Evolutionary conservation across 179 eudicot genomes (phyloP).

Genomic region (Drosera spatulata): DNA sequence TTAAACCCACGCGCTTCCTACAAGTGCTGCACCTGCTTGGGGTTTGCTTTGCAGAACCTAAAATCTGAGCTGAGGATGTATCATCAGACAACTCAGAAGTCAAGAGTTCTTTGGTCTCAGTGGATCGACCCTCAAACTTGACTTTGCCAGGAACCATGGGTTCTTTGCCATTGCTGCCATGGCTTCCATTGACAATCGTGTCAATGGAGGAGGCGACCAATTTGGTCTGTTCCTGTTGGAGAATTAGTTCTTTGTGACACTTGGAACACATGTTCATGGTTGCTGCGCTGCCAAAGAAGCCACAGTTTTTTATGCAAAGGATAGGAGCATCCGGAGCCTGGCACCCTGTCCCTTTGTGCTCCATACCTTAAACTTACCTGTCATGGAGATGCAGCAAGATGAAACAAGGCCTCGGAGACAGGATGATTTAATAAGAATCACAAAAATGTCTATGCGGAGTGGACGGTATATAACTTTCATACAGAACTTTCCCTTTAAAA

Average conservation of each 20-base stretch:
- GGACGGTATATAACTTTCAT: too few species aligned
- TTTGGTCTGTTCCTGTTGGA: constrained; percentile 51
- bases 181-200: constrained; percentile 43
- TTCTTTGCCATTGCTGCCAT: constrained; percentile 26
- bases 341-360: constrained; percentile 61
- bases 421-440: too few species aligned
- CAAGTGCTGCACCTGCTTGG: constrained; percentile 59
- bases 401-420: too few species aligned
- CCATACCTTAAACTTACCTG: constrained; percentile 23
- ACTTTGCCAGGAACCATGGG: constrained; percentile 10
- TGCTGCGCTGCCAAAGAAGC: constrained; percentile 69
- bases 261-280: constrained; percentile 87
- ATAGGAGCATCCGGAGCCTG: constrained; percentile 61
- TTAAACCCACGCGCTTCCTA: constrained; percentile 59
- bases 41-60: constrained; percentile 32
- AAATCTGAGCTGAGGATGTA: constrained; percentile 11
- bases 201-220: constrained; percentile 54
- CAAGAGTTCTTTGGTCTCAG: constrained; percentile 10
- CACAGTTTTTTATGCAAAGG: constrained; percentile 71
- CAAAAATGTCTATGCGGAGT: too few species aligned
- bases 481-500: too few species aligned
- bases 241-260: constrained; percentile 55
- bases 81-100: constrained; percentile 11
- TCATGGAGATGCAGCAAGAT: too few species aligned
- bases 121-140: constrained; percentile 10